Percentiles rank a stretch among this genome's conserved stretches.
These are phyloP conservation scores for Trichoderma cornu-damae DNA, from an alignment of 2,329 filamentous ascomycete species.

Conservation along the genomic window DNA sequence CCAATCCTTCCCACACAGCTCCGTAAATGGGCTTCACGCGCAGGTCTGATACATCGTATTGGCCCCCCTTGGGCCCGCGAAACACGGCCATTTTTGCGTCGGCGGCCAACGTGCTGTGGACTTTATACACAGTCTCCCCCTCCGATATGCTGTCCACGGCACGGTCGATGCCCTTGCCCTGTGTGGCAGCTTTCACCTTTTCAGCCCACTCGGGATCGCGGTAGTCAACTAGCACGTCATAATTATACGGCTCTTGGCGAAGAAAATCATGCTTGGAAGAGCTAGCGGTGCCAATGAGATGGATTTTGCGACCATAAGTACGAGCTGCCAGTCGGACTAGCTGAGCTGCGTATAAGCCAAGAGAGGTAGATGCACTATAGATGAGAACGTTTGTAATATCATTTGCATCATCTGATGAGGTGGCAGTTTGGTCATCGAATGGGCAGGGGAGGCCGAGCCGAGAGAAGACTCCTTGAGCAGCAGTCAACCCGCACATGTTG, in stretches of 20 bases:
- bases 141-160: conserved; percentile 40
- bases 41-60: conserved; percentile 25
- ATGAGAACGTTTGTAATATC: conserved; percentile 25
- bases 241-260: conserved; percentile 32
- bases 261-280: conserved; percentile 26
- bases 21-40: conserved; percentile 35
- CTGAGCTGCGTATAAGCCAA: conserved; percentile 33
- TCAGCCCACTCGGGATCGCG: conserved; percentile 32
- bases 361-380: conserved; percentile 32
- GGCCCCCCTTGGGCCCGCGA: conserved; percentile 23
- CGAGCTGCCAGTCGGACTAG: conserved; percentile 22
- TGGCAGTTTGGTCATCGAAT: conserved; percentile 23
- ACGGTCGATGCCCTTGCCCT: conserved; percentile 31
- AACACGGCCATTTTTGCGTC: conserved; percentile 28
- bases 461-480: conserved; percentile 38
- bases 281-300: conserved; percentile 31
- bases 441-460: conserved; percentile 35
- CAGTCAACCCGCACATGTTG: conserved; percentile 40
- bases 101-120: conserved; percentile 26
- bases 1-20: conserved; percentile 40
- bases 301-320: conserved; percentile 17
- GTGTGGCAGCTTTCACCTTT: conserved; percentile 26
- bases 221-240: conserved; percentile 38
- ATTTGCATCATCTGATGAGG: neutral
- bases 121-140: conserved; percentile 31